phyloP scores from a whole-genome alignment of 768 basidiomycete species.

The Agaricus blazei region DNA sequence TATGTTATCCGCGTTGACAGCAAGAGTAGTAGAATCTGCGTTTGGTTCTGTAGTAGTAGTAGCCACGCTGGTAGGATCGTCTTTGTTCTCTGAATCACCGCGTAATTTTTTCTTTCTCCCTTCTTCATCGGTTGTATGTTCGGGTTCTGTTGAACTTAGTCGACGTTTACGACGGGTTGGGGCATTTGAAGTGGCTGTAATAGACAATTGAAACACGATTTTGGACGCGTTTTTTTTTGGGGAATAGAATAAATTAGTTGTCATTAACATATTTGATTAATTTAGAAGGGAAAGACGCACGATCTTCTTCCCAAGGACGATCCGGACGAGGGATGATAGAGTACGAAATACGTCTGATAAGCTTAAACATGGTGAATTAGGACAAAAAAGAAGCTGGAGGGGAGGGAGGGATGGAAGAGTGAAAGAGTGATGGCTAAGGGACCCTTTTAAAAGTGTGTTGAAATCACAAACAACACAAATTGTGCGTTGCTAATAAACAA shows the following conservation, averaged over 20 bases:
- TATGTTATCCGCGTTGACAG: constrained; percentile 13
- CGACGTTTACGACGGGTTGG: constrained; percentile 67
- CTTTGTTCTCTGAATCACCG: constrained; percentile 24
- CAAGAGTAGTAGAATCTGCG: constrained; percentile 16
- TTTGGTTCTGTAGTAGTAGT: constrained; percentile 18
- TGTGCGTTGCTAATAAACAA: too few species aligned
- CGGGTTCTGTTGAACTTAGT: constrained; percentile 43
- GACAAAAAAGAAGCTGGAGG: background rate
- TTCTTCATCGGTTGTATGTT: constrained; percentile 32
- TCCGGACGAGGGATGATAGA: constrained; percentile 68
- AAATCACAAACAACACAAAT: too few species aligned
- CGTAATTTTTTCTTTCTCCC: constrained; percentile 41
- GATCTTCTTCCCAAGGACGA: constrained; percentile 74
- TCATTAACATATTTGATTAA: background rate
- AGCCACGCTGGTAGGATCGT: background rate
- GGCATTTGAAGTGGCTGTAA: constrained; percentile 67
- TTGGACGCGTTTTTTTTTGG: too few species aligned
- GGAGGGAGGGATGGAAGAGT: background rate
- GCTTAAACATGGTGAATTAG: constrained; percentile 49
- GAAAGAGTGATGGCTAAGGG: background rate
- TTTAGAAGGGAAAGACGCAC: constrained; percentile 33
- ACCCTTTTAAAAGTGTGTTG: background rate
- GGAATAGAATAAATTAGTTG: background rate
- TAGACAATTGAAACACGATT: too few species aligned
- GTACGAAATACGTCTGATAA: constrained; percentile 67